Percentiles rank a stretch among this genome's conserved stretches.
Conservation (phyloP, 1,139 yeast genomes). For the Geotrichum candidum region DNA sequence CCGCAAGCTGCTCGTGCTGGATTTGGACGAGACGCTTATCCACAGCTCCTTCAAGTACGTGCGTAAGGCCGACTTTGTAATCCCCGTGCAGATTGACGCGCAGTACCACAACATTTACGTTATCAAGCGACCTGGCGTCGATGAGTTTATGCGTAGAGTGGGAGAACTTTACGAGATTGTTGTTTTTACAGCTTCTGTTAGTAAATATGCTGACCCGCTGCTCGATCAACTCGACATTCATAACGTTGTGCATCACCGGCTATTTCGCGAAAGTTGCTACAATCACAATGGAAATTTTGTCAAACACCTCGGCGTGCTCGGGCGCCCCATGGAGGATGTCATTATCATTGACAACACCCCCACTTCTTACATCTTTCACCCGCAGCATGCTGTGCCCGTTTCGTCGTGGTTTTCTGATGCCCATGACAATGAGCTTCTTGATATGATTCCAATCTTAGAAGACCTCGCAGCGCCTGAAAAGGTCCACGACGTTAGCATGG, state of each 20-base stretch:
- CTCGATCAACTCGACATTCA: slow-evolving; percentile 77
- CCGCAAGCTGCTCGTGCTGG: slow-evolving; percentile 82
- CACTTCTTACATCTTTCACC: slow-evolving; percentile 93
- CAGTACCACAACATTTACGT: slow-evolving; percentile 93
- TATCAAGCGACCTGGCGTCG: slow-evolving; percentile 96
- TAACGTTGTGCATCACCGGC: slow-evolving; percentile 76
- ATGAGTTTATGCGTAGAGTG: slow-evolving; percentile 76
- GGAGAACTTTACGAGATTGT: slow-evolving; percentile 91
- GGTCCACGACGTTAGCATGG: slow-evolving; percentile 78
- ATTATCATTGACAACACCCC: slow-evolving; percentile 96
- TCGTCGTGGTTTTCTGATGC: slow-evolving; percentile 98
- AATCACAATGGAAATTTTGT: slow-evolving; percentile 88
- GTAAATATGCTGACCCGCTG: slow-evolving; percentile 92
- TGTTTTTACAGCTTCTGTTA: slow-evolving; percentile 92
- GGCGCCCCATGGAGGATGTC: slow-evolving; percentile 79
- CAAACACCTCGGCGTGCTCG: slow-evolving; percentile 87
- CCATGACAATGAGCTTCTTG: slow-evolving; percentile 91
- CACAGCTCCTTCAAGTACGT: slow-evolving; percentile 92
- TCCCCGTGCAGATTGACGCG: slow-evolving; percentile 85
- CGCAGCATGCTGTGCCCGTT: slow-evolving; percentile 95
- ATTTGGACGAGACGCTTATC: slow-evolving; percentile 91
- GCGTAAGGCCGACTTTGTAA: slow-evolving; percentile 90
- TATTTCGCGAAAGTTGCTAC: slow-evolving; percentile 81
- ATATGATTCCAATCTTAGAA: slow-evolving; percentile 82
- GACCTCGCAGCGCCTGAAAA: slow-evolving; percentile 56